phyloP scores from a whole-genome alignment of 2,329 filamentous ascomycete genomes.

The Fusarium compactum region DNA sequence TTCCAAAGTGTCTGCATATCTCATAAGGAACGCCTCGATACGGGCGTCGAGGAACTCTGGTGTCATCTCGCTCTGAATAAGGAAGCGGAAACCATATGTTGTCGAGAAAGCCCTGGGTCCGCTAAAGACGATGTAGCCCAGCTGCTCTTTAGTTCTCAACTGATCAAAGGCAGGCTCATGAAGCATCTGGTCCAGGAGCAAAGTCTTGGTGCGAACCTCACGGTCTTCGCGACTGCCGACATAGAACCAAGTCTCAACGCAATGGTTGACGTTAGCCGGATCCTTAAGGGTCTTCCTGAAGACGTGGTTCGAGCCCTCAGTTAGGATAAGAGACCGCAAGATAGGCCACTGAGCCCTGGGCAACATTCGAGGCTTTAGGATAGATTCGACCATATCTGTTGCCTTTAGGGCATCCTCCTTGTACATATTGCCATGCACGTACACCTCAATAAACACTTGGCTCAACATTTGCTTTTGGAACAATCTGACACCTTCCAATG shows the following conservation, averaged over 20 bases:
- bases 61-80: slow-evolving; percentile 92
- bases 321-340: slow-evolving; percentile 79
- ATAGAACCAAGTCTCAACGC: slow-evolving; percentile 81
- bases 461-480: slow-evolving; percentile 85
- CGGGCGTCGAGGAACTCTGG: slow-evolving; percentile 86
- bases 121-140: slow-evolving; percentile 96
- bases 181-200: slow-evolving; percentile 88
- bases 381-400: slow-evolving; percentile 84
- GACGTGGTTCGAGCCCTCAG: slow-evolving; percentile 83
- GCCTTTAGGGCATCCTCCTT: slow-evolving; percentile 91
- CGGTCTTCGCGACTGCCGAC: slow-evolving; percentile 77
- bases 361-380: slow-evolving; percentile 78
- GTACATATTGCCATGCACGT: slow-evolving; percentile 92
- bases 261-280: slow-evolving; percentile 89
- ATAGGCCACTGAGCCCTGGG: slow-evolving; percentile 85
- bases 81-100: slow-evolving; percentile 85
- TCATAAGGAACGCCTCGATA: slow-evolving; percentile 84
- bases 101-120: slow-evolving; percentile 78
- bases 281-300: slow-evolving; percentile 86
- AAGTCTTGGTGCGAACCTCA: slow-evolving; percentile 77
- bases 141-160: slow-evolving; percentile 94
- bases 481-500: slow-evolving; percentile 76
- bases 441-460: slow-evolving; percentile 88
- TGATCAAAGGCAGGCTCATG: slow-evolving; percentile 96
- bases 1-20: slow-evolving; percentile 73